Conservation (phyloP, 768 basidiomycete species). For the Astraeus odoratus region DNA sequence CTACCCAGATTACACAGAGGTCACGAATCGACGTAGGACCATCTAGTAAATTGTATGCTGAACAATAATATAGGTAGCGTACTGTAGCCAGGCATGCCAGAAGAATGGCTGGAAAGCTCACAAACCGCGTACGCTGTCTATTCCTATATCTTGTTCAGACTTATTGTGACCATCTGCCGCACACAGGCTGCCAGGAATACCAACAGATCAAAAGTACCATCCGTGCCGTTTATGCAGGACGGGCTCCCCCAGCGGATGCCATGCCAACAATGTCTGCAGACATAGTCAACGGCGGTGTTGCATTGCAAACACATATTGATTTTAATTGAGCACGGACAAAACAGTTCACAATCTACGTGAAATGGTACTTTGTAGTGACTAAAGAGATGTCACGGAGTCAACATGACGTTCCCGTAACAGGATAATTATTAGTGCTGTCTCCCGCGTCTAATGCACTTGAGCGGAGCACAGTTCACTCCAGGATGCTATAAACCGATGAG, state of each 20-base stretch:
- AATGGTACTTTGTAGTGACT: too few species aligned
- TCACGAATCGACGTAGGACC: too few species aligned
- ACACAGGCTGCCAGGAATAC: conserved; percentile 6
- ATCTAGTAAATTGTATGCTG: too few species aligned
- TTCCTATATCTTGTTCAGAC: neutral
- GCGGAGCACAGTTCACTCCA: conserved; percentile 10
- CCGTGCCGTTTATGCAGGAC: conserved; percentile 5
- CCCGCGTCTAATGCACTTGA: too few species aligned
- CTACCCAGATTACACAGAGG: neutral
- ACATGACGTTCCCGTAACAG: too few species aligned
- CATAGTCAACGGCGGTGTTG: conserved; percentile 1
- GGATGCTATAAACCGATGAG: neutral
- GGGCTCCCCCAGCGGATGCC: neutral
- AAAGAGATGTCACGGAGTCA: too few species aligned
- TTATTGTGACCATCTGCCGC: neutral
- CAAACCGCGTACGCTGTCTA: conserved; percentile 9
- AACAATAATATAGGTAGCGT: conserved; percentile 13
- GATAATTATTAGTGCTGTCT: too few species aligned
- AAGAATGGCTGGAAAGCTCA: conserved; percentile 26
- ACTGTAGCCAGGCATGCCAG: conserved; percentile 25
- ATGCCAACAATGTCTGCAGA: conserved; percentile 4
- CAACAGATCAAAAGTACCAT: conserved; percentile 5
- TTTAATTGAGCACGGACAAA: neutral
- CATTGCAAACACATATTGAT: neutral
- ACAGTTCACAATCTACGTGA: too few species aligned